Base-by-base conservation (phyloP, 768 basidiomycete genomes). In the Macrolepiota dolichaula region DNA sequence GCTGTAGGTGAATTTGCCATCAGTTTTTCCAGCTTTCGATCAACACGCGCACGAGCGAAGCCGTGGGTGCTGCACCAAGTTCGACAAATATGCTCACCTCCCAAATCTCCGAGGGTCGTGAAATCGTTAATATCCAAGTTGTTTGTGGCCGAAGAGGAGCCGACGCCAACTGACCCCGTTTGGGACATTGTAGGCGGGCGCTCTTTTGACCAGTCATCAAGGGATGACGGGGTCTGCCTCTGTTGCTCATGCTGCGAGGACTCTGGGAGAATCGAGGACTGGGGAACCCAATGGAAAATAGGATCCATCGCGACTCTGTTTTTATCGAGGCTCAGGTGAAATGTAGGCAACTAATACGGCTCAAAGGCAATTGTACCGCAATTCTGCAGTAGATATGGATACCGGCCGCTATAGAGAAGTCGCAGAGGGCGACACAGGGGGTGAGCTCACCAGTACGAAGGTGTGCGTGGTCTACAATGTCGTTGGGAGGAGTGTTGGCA, bases 181-280 rank as follows among this genome's bases (percentile, higher is more conserved):
- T 69, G 65, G 36, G 64, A 36, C 27, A 64, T 65, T 42, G 70
- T 46, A 59, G 67, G 65, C 40, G 76, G 62, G 49, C 74, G 76
- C 52, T 81, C 79, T 71, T 83, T 81, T 59, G 73, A 56, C 81
- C 80, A 82, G 66, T 80, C 78, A 62, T 77, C 74, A 62, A 69
- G 66, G 68, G 68, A 63, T 46, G 72, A 64, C 51, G 74, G 58
- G 35, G 71, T 58, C 46, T 61, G 59, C 52, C 59, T 61, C 59
- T 74, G 72, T 57, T 71, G 71, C 56, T 62, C 65, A 53, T 72
- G 71, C 59, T 70, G 69, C 51, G 71, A 63, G 55, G 72, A 64
- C 29, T 79, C 77, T 62, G 73, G 69, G 57, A 74, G 68, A 66
- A 72, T 65, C 58, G 70, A 70, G 44, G 72, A 71, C 57, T 74